Base-by-base conservation (phyloP, 1,284 basidiomycete species). In the Chalciporus sp. region DNA sequence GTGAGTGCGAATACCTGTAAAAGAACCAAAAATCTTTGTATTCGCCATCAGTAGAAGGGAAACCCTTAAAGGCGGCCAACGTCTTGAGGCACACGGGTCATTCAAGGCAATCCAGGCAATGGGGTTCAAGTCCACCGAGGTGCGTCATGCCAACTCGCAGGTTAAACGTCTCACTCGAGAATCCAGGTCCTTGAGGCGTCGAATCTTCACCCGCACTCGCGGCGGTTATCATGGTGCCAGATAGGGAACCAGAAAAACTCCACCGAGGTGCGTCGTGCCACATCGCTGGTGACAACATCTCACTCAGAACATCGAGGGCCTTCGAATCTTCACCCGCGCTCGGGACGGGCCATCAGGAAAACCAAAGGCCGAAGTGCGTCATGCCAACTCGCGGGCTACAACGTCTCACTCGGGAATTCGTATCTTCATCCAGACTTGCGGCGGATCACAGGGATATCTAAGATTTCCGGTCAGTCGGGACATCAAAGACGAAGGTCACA, bases 1-100 rank as follows among this genome's bases (percentile, higher is more conserved):
- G 55, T 43, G 45, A 43, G 55, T 42, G 7, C 20, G 23, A 40
- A 35, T 39, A 17, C 37, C 37, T 39, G 37, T 39, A 20, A 42
- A 42, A 16, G 7, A 26, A 42, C 11, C 20, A 19, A 42, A 17
- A 11, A 16, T 10, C 14, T 45, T 42, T 48, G 17, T 43, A 11
- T 46, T 47, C 4, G 42, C 16, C 40, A 46, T 33, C 27, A 33
- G n/a, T 12, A 31, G 17, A 6, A 3, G 8, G 3, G 5, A 26
- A 27, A 28, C 16, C 40, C 7, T 14, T 19, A 19, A 26, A n/a
- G 35, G 3, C 42, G 29, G n/a, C n/a, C 14, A 52, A 1, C 53
- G 49, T 58, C 14, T 35, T 35, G 33, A 35, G 11, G 28, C 28
- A 29, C 11, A 12, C 33, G 12, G 14, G 33, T 35, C 11, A 16